These are phyloP conservation scores for Lodderomyces jiufengensis DNA, from an alignment of 1,139 yeast species.

Conservation along the genomic window DNA sequence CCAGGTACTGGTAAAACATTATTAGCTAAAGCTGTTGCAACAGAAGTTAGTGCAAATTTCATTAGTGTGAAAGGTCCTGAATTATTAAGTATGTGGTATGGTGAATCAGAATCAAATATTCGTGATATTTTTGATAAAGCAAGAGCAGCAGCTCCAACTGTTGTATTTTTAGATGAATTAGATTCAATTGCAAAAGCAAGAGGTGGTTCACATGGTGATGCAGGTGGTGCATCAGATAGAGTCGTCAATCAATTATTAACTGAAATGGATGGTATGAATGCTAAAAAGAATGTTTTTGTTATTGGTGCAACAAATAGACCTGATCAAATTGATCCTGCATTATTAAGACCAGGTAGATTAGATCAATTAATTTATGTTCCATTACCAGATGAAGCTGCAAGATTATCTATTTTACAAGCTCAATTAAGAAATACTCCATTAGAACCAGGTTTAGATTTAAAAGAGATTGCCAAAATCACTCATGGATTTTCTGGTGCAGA, in stretches of 20 bases:
- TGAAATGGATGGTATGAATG: slow-evolving; percentile 99
- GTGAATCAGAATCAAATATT: slow-evolving; percentile 96
- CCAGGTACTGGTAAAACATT: slow-evolving; percentile 99
- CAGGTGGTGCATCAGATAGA: slow-evolving; percentile 98
- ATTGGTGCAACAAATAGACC: slow-evolving; percentile 99
- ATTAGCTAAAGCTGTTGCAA: slow-evolving; percentile 96
- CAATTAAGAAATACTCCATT: slow-evolving; percentile 98
- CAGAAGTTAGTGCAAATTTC: slow-evolving; percentile 95
- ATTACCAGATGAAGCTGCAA: slow-evolving; percentile 91
- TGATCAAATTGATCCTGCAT: slow-evolving; percentile 97
- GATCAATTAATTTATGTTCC: slow-evolving; percentile 98
- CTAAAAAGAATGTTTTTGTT: slow-evolving; percentile 96
- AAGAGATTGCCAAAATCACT: slow-evolving; percentile 87
- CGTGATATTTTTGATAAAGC: slow-evolving; percentile 98
- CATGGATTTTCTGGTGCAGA: slow-evolving; percentile 99
- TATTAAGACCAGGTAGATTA: slow-evolving; percentile 97
- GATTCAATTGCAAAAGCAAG: slow-evolving; percentile 98
- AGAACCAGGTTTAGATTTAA: slow-evolving; percentile 91
- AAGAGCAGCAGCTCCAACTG: slow-evolving; percentile 98
- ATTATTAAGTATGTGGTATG: slow-evolving; percentile 97
- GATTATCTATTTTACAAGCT: slow-evolving; percentile 88
- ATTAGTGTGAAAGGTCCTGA: slow-evolving; percentile 98
- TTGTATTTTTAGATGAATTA: slow-evolving; percentile 93
- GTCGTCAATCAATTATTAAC: slow-evolving; percentile 97
- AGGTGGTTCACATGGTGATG: slow-evolving; percentile 90